Percentiles rank a stretch among this genome's conserved stretches.
These are phyloP conservation scores for Lactarius hatsudake DNA, from an alignment of 768 basidiomycete species.

Conservation along the genomic window DNA sequence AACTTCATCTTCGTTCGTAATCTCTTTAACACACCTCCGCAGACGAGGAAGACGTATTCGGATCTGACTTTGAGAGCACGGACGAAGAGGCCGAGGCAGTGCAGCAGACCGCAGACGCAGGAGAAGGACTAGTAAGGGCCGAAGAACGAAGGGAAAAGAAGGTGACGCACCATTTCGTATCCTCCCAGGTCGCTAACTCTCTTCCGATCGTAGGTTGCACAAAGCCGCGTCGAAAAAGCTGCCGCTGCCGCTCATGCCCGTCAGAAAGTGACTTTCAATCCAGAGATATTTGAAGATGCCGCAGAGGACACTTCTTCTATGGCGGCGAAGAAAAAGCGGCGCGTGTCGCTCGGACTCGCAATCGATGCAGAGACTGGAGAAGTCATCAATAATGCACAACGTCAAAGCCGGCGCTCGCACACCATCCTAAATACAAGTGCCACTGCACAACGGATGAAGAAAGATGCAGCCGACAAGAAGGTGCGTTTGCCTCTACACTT, in stretches of 20 bases:
- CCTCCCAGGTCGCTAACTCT: constrained; percentile 1
- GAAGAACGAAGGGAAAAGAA: constrained; percentile 58
- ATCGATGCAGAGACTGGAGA: constrained; percentile 64
- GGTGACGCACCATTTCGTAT: constrained; percentile 35
- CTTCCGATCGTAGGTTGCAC: constrained; percentile 43
- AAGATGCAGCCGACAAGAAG: constrained; percentile 60
- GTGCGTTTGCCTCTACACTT: constrained; percentile 35
- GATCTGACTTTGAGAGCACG: constrained; percentile 82
- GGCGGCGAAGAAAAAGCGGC: constrained; percentile 40
- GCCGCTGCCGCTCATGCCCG: constrained; percentile 66
- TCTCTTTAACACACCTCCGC: constrained; percentile 4
- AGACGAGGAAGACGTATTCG: constrained; percentile 84
- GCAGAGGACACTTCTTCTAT: constrained; percentile 28
- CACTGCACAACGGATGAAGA: constrained; percentile 60
- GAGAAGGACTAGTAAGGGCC: constrained; percentile 54
- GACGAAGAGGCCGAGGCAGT: constrained; percentile 54
- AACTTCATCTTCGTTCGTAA: neutral
- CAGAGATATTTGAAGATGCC: constrained; percentile 39
- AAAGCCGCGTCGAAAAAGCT: constrained; percentile 56
- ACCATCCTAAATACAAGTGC: constrained; percentile 71
- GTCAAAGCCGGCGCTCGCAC: constrained; percentile 64
- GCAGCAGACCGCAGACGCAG: constrained; percentile 52
- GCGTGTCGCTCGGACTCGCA: constrained; percentile 53
- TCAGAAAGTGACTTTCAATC: constrained; percentile 66
- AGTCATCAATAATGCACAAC: constrained; percentile 40